These are phyloP conservation scores for Eucalyptus viminalis DNA, from an alignment of 345 rosid species.

Conservation along the genomic window DNA sequence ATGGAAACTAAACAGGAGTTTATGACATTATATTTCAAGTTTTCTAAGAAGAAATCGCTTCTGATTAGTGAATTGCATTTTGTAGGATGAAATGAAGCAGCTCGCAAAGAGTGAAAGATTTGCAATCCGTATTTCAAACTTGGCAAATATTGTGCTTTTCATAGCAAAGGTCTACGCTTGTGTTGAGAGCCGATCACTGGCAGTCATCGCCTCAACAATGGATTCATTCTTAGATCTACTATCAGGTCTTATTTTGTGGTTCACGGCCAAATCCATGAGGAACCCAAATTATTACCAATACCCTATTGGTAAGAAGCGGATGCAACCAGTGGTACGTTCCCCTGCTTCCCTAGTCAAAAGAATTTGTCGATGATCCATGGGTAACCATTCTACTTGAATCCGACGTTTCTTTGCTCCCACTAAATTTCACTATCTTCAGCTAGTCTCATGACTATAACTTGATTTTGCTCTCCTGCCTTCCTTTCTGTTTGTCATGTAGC, in stretches of 20 bases:
- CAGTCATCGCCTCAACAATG: slow-evolving; percentile 71
- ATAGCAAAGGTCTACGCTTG: slow-evolving; percentile 72
- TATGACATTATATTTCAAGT: not conserved
- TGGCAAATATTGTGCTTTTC: slow-evolving; percentile 52
- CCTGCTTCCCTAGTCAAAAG: not conserved
- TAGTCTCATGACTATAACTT: not conserved
- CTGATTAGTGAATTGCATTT: not conserved
- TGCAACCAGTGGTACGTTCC: slow-evolving; percentile 74
- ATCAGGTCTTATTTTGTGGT: slow-evolving; percentile 81
- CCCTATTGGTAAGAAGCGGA: slow-evolving; percentile 77
- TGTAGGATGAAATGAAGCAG: slow-evolving; percentile 57
- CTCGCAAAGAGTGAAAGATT: slow-evolving; percentile 57
- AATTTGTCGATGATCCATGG: not conserved
- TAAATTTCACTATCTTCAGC: not conserved
- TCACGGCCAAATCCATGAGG: slow-evolving; percentile 69
- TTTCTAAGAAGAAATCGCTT: not conserved
- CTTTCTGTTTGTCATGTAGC: not conserved
- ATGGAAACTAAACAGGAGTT: not conserved
- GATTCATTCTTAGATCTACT: slow-evolving; percentile 81
- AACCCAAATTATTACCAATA: slow-evolving; percentile 52
- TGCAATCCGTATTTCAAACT: slow-evolving; percentile 49
- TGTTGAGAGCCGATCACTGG: slow-evolving; percentile 57
- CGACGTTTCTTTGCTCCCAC: not conserved
- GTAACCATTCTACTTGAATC: not conserved
- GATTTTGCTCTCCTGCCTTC: not conserved